Evolutionary conservation across 1,284 basidiomycete species (phyloP), one percentile per base, ranked within the genome.

Genomic region (Cerrena zonata): DNA sequence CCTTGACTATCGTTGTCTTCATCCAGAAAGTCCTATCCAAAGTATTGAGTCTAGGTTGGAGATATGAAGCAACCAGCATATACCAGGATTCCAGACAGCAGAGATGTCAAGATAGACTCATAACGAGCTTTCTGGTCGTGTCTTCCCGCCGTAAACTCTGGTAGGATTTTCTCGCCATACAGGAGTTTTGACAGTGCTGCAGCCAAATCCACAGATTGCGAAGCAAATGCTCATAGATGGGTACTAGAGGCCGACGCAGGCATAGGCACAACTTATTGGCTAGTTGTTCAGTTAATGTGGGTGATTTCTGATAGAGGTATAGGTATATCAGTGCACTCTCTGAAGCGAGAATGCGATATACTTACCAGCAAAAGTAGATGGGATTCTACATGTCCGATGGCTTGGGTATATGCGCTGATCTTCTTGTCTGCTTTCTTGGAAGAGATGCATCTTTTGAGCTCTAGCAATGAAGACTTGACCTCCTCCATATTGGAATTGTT

Each of bases 21-120:
- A 21, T 67, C 65, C 11, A 61, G 54, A 49, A 53, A 59, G 41
- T 67, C 65, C 65, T 67, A 44, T 4, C 4, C n/a, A 5, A 34
- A 15, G 3, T 27, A 19, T 2, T 15, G n/a, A 26, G 36, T 13
- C 18, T 25, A 12, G 13, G 38, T n/a, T 37, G 11, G 11, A 21
- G 23, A 19, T 30, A 2, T 13, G 4, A n/a, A n/a, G 39, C 24
- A 21, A 45, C 13, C 36, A 25, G 22, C 19, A n/a, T 10, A 39
- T 23, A 69, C 69, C 58, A 69, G 54, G 22, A 70, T 56, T 10
- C 69, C 69, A 1, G 65, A 63, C 2, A 70, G 54, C 4, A 69
- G 34, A 13, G 61, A 53, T 39, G 62, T 52, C 34, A 66, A 50
- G 12, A 68, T 56, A 0, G 47, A 39, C 30, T 69, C 65, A 69